These are phyloP conservation scores for Phytophthora podocarpi DNA, from an alignment of 352 stramenopile genomes.

Conservation along the genomic window DNA sequence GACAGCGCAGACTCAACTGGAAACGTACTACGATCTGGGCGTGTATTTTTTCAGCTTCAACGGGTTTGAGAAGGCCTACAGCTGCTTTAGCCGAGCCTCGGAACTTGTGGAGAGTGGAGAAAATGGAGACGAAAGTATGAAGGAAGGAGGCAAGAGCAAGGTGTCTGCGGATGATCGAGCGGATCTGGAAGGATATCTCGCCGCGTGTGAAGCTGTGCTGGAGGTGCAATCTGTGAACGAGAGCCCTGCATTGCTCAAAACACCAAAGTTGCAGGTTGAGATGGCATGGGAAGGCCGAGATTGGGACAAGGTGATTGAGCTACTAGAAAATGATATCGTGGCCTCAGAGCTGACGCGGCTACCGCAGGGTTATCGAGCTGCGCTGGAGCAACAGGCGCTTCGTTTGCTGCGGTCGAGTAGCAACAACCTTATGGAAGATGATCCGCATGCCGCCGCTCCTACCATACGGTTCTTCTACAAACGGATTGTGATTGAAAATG, in stretches of 20 bases:
- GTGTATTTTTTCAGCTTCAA: conserved; percentile 84
- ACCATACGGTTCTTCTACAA: conserved; percentile 60
- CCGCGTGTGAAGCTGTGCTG: conserved; percentile 70
- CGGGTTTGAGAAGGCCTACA: conserved; percentile 75
- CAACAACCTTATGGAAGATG: conserved; percentile 26
- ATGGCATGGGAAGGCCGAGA: conserved; percentile 53
- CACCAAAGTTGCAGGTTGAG: conserved; percentile 44
- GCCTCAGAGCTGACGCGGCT: conserved; percentile 41
- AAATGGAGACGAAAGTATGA: conserved; percentile 17
- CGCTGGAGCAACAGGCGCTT: conserved; percentile 58
- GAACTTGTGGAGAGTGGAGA: conserved; percentile 58
- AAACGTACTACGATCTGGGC: conserved; percentile 71
- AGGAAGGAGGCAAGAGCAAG: conserved; percentile 15
- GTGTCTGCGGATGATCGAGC: conserved; percentile 32
- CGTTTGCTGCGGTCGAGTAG: conserved; percentile 43
- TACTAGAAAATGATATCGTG: conserved; percentile 53
- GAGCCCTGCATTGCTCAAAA: conserved; percentile 37
- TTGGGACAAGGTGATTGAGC: conserved; percentile 54
- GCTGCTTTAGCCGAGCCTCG: conserved; percentile 67
- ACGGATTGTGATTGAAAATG: conserved; percentile 54
- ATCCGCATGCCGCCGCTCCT: conserved; percentile 24
- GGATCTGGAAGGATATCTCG: conserved; percentile 71
- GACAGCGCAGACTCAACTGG: conserved; percentile 47
- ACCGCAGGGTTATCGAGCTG: conserved; percentile 39
- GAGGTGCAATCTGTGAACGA: conserved; percentile 48